phyloP scores from a whole-genome alignment of 2,329 filamentous ascomycete genomes.

The Penicillium digitatum region DNA sequence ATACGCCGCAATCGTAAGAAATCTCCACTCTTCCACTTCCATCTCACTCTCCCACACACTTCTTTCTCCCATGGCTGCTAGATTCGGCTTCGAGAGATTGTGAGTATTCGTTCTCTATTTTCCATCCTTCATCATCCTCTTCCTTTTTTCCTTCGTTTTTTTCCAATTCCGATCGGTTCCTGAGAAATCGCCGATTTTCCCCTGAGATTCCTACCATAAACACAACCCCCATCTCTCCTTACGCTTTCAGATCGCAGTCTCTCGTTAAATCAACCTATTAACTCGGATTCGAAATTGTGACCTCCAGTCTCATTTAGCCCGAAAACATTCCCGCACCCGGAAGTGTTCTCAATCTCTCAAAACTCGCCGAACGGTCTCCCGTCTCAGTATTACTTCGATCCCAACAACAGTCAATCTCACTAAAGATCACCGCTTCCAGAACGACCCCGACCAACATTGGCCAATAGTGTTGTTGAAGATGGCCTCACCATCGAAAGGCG shows the following conservation, averaged over 20 bases:
- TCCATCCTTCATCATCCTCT: conserved; percentile 6
- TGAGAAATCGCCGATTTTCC: conserved; percentile 7
- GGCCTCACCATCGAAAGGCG: background rate
- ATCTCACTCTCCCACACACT: conserved; percentile 22
- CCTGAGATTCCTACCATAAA: conserved; percentile 14
- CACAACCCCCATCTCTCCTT: conserved; percentile 1
- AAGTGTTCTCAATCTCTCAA: conserved; percentile 1
- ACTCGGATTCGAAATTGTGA: conserved; percentile 6
- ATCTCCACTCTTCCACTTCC: conserved; percentile 24
- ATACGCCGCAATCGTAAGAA: conserved; percentile 20
- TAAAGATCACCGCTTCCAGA: background rate
- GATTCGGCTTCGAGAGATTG: conserved; percentile 15
- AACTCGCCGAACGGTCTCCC: background rate
- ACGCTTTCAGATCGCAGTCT: conserved; percentile 14
- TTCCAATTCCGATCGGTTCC: background rate
- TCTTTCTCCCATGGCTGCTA: conserved; percentile 28
- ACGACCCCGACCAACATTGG: background rate
- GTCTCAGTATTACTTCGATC: conserved; percentile 8
- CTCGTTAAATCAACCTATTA: conserved; percentile 9
- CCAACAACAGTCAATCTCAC: conserved; percentile 3
- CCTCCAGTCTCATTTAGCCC: background rate
- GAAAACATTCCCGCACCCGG: background rate
- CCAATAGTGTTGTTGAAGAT: background rate
- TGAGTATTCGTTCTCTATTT: conserved; percentile 14
- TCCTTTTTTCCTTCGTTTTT: conserved; percentile 12